A percentile compares a stretch with the other conserved stretches of the same genome.
phyloP scores from a whole-genome alignment of 129 eudicot genomes.

The Flaveria brownii region DNA sequence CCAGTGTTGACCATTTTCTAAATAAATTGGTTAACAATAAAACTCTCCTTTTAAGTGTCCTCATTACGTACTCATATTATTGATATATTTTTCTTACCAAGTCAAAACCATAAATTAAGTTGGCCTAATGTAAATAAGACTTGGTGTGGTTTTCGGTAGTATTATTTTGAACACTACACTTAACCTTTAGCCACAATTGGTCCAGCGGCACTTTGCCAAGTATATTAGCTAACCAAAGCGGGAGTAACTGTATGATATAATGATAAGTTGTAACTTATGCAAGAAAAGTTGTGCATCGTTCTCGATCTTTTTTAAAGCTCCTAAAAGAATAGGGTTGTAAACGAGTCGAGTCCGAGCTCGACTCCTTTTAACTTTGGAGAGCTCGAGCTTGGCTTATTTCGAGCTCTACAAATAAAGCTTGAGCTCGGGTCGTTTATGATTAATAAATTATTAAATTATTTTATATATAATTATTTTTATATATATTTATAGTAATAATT shows the following conservation, averaged over 20 bases:
- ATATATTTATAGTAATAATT: not conserved
- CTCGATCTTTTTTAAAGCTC: not conserved
- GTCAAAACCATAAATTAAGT: too few species aligned
- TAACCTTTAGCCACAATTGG: too few species aligned
- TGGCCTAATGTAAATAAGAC: too few species aligned
- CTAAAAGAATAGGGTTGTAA: not conserved
- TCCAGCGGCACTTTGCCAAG: too few species aligned
- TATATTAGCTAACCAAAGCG: too few species aligned
- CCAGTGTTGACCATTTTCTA: not conserved
- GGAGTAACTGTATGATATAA: too few species aligned
- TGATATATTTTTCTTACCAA: too few species aligned
- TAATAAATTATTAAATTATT: not conserved
- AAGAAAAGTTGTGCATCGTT: too few species aligned
- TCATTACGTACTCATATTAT: not conserved
- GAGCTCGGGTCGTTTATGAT: not conserved
- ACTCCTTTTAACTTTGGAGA: not conserved
- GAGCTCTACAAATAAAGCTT: not conserved
- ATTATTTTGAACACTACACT: too few species aligned
- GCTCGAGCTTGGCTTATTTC: not conserved
- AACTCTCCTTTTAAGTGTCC: not conserved
- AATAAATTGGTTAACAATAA: not conserved
- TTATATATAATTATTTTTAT: not conserved
- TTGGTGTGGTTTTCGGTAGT: too few species aligned
- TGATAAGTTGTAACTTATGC: too few species aligned
- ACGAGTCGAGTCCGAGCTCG: not conserved